phyloP scores from a whole-genome alignment of 208 protist species.

The Leishmania tropica region DNA sequence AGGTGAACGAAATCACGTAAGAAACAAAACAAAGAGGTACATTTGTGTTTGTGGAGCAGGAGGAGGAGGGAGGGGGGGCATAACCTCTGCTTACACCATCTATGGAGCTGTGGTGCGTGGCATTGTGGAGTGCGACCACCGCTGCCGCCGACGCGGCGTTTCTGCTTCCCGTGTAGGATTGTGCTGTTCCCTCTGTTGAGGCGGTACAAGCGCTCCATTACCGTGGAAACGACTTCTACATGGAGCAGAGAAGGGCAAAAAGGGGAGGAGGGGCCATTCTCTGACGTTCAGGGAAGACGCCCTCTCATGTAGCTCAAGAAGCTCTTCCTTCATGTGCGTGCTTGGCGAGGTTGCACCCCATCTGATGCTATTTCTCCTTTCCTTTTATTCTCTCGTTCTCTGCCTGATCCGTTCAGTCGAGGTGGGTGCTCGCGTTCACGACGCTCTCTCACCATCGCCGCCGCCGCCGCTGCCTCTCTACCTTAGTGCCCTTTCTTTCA shows the following conservation, averaged over 20 bases:
- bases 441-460: background rate
- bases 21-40: too few relatives aligned
- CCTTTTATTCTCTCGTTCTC: background rate
- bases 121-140: background rate
- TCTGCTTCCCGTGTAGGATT: background rate
- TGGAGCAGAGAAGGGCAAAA: background rate
- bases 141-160: background rate
- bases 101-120: background rate
- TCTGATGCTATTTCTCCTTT: background rate
- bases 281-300: background rate
- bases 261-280: background rate
- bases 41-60: too few relatives aligned
- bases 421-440: background rate
- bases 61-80: too few relatives aligned
- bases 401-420: background rate
- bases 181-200: background rate
- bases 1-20: too few relatives aligned
- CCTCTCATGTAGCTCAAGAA: background rate
- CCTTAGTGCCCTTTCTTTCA: background rate
- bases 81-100: background rate
- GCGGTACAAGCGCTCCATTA: background rate
- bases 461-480: background rate
- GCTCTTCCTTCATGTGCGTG: background rate
- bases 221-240: background rate
- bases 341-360: background rate